Evolutionary conservation across 441 rosid species (phyloP), one percentile per base, ranked within the genome.

Genomic region (Aleurites moluccanus): DNA sequence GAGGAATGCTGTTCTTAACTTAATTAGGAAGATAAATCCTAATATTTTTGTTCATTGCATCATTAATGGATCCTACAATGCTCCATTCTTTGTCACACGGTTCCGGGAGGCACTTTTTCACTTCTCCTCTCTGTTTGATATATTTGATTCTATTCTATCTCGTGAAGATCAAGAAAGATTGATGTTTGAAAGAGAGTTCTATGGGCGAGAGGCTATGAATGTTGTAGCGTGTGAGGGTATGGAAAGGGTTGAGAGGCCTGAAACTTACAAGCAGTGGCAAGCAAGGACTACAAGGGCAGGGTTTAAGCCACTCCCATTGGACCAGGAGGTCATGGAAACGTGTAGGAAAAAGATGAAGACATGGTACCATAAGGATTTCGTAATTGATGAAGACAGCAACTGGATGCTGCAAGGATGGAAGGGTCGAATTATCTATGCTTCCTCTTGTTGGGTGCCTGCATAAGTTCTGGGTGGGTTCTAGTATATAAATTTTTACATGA

Each of bases 341-440:
- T 76, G 87, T 23, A 75, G 77, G 69, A 44, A 27, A 6, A 87
- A 80, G 77, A 27, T 92, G 74, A 82, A 86, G 80, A 57, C 11
- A 44, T 79, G 82, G 69, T 93, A 88, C 82, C 94, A 93, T 79
- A 88, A 88, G 76, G 97, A 93, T 67, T 93, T 90, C 56, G 79
- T 85, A 70, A 73, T 93, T 25, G 92, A 90, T 75, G 84, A 84
- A 76, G 90, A 89, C 79, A 73, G 76, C 53, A 70, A 85, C 79
- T 93, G 96, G 97, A 78, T 90, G 85, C 83, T 93, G 68, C 87
- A 80, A 76, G 93, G 97, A 11, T 90, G 97, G 98, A 93, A 87
- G 84, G 98, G 92, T 21, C 79, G 97, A 82, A 90, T 89, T 33
- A 75, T 87, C 2, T 78, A 59, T 71, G 97, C 88, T 64, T 80